These are phyloP conservation scores for Phytopythium ostracodes DNA, from an alignment of 352 stramenopile genomes.

Conservation along the genomic window DNA sequence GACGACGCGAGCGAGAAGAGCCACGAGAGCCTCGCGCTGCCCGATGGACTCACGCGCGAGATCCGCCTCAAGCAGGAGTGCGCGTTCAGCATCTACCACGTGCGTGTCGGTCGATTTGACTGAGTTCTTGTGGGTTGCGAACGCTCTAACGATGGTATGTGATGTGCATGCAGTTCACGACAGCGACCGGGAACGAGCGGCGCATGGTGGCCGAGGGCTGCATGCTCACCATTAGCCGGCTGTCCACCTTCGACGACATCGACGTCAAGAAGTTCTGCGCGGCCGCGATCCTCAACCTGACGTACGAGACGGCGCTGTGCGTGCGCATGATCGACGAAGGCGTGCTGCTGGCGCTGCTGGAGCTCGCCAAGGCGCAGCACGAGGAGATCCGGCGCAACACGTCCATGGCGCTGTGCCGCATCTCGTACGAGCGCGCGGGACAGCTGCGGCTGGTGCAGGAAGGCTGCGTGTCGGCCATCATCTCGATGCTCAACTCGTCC, in stretches of 20 bases:
- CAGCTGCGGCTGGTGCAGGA: constrained; percentile 77
- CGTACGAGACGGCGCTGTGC: constrained; percentile 43
- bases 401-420: constrained; percentile 78
- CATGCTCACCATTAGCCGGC: constrained; percentile 64
- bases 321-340: constrained; percentile 71
- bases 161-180: constrained; percentile 43
- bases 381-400: constrained; percentile 80
- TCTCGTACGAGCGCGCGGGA: constrained; percentile 69
- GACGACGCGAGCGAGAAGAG: constrained; percentile 50
- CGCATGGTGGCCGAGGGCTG: constrained; percentile 75
- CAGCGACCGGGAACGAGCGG: constrained; percentile 51
- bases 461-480: constrained; percentile 75
- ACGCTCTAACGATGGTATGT: not conserved
- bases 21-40: constrained; percentile 18
- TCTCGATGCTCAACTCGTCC: constrained; percentile 80
- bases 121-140: not conserved
- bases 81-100: constrained; percentile 77
- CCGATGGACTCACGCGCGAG: constrained; percentile 35
- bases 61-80: constrained; percentile 78
- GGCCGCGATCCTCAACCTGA: constrained; percentile 75
- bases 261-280: constrained; percentile 83
- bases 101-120: constrained; percentile 12
- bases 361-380: constrained; percentile 75
- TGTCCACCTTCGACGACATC: constrained; percentile 77
- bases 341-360: constrained; percentile 59